Conservation (phyloP, 208 protist genomes). For the Vickermania ingenoplastis region DNA sequence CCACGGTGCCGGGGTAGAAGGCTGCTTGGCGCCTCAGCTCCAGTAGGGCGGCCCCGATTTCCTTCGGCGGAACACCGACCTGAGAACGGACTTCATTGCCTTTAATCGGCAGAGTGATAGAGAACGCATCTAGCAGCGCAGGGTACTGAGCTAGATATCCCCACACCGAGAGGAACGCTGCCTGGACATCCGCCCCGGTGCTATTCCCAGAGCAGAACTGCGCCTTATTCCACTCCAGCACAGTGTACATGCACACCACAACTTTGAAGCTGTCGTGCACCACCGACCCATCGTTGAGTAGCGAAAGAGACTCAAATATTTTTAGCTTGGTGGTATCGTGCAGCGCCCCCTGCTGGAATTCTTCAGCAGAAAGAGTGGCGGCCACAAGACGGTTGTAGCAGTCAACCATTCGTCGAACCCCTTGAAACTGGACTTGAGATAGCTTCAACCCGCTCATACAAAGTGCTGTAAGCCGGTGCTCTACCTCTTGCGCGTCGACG, state of each 20-base stretch:
- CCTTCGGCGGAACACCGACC: constrained; percentile 22
- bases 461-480: constrained; percentile 42
- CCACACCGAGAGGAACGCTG: constrained; percentile 24
- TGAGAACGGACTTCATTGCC: constrained; percentile 53
- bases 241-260: constrained; percentile 45
- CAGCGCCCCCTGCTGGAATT: constrained; percentile 10
- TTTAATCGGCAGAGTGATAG: constrained; percentile 41
- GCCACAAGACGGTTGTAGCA: constrained; percentile 38
- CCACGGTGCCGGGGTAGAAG: constrained; percentile 24
- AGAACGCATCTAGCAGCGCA: constrained; percentile 30
- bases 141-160: constrained; percentile 21
- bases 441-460: constrained; percentile 79
- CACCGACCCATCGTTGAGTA: constrained; percentile 47
- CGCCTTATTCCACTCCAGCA: constrained; percentile 20
- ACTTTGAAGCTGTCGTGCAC: constrained; percentile 31
- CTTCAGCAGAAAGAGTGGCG: constrained; percentile 14
- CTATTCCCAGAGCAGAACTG: constrained; percentile 7
- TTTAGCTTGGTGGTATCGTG: constrained; percentile 16
- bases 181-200: not conserved
- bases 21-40: constrained; percentile 41
- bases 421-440: constrained; percentile 33
- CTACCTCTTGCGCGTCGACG: constrained; percentile 13
- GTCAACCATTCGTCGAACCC: constrained; percentile 50
- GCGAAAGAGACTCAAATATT: constrained; percentile 40
- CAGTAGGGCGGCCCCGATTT: constrained; percentile 40